Percentiles rank a stretch among this genome's conserved stretches.
Conservation (phyloP, 345 rosid genomes). For the Ricinus communis region DNA sequence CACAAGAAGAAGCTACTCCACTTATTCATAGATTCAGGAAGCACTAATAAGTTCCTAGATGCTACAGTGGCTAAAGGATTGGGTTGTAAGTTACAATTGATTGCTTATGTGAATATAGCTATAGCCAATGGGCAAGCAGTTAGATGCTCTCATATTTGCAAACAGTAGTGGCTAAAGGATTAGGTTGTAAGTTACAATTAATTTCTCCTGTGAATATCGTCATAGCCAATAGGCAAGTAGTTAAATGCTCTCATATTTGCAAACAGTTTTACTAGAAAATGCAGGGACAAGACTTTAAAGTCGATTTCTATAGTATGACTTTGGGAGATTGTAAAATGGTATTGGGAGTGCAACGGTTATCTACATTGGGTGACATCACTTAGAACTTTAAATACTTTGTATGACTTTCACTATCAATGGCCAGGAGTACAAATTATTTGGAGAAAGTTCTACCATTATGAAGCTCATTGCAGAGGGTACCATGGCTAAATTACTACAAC, state of each 20-base stretch:
- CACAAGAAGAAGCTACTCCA: background rate
- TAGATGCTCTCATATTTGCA: too few relatives aligned
- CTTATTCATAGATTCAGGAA: background rate
- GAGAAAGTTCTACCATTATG: background rate
- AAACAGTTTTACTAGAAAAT: background rate
- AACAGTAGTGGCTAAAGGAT: too few relatives aligned
- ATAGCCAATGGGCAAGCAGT: background rate
- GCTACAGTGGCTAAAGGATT: background rate
- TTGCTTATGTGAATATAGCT: background rate
- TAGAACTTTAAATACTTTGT: background rate
- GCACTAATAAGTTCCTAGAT: background rate
- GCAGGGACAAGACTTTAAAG: background rate
- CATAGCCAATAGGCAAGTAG: too few relatives aligned
- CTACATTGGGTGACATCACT: background rate
- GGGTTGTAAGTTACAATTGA: background rate
- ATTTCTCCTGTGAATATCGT: too few relatives aligned
- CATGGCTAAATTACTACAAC: background rate
- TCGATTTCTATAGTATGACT: background rate
- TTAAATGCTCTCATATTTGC: background rate
- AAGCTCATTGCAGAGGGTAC: background rate
- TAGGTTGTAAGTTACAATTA: too few relatives aligned
- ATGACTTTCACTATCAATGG: background rate
- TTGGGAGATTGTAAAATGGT: background rate
- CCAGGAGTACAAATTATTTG: background rate
- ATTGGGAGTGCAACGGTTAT: background rate